Evolutionary conservation across 345 rosid genomes (phyloP).

Genomic region (Gossypium rotundifolium): DNA sequence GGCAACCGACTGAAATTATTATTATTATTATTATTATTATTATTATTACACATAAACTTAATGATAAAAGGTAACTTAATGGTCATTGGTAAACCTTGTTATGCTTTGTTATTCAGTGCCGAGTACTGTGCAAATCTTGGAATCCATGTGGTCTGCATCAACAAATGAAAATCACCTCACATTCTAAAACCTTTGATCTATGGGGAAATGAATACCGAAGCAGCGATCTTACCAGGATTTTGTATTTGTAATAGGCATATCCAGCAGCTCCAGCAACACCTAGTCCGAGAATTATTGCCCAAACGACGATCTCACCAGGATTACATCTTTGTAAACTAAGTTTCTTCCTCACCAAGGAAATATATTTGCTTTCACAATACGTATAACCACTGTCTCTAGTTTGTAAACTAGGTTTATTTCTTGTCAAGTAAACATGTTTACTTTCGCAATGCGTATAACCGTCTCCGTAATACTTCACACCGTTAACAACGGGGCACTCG

Average conservation of each 20-base stretch:
- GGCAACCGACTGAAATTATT: no score
- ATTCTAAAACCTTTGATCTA: neutral
- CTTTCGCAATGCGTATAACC: constrained; percentile 91
- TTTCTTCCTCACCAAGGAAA: neutral
- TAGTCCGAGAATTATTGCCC: constrained; percentile 62
- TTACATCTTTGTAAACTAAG: neutral
- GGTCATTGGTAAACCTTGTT: no score
- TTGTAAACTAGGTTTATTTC: neutral
- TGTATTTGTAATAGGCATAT: constrained; percentile 74
- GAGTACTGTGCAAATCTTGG: neutral
- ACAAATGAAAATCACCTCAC: neutral
- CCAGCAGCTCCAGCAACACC: constrained; percentile 62
- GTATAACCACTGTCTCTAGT: no score
- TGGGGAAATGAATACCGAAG: neutral
- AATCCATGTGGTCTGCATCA: neutral
- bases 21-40: no score
- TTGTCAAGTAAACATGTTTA: constrained; percentile 18
- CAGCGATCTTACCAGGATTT: constrained; percentile 60
- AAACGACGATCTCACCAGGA: constrained; percentile 16
- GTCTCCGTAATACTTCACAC: constrained; percentile 74
- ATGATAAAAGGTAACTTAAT: no score
- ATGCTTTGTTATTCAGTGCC: neutral
- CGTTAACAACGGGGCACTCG: constrained; percentile 74
- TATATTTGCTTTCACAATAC: constrained; percentile 55
- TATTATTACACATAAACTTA: no score